A percentile compares a stretch with the other conserved stretches of the same genome.
Conservation (phyloP, 768 basidiomycete genomes). For the Collybiopsis luxurians region DNA sequence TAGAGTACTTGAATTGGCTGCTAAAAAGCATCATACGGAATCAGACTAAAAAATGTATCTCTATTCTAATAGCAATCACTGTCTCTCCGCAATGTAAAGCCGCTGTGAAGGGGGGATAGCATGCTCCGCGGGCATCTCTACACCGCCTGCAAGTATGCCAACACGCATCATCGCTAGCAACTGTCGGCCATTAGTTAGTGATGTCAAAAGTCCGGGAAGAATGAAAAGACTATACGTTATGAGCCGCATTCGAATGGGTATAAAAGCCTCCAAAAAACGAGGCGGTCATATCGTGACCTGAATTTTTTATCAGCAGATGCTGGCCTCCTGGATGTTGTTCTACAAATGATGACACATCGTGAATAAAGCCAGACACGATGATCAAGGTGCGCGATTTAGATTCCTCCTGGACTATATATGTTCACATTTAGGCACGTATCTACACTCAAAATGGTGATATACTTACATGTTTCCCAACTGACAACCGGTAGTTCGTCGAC, state of each 20-base stretch:
- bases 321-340: conserved; percentile 82
- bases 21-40: neutral
- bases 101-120: conserved; percentile 44
- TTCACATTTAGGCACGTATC: neutral
- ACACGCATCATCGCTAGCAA: conserved; percentile 78
- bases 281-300: conserved; percentile 82
- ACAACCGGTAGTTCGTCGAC: conserved; percentile 68
- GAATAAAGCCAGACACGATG: conserved; percentile 82
- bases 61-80: neutral
- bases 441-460: neutral
- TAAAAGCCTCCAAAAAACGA: conserved; percentile 87
- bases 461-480: conserved; percentile 78
- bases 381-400: conserved; percentile 64
- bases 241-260: conserved; percentile 80
- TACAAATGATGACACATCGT: conserved; percentile 73
- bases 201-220: neutral
- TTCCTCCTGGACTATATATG: conserved; percentile 57
- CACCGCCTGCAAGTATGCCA: conserved; percentile 62
- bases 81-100: conserved; percentile 34
- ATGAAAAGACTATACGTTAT: conserved; percentile 50
- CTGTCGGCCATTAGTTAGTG: conserved; percentile 21
- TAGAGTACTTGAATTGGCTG: neutral
- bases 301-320: conserved; percentile 49
- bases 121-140: conserved; percentile 47
- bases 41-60: neutral